Conservation (phyloP, 805 yeast species). For the Schizosaccharomyces octosporus region DNA sequence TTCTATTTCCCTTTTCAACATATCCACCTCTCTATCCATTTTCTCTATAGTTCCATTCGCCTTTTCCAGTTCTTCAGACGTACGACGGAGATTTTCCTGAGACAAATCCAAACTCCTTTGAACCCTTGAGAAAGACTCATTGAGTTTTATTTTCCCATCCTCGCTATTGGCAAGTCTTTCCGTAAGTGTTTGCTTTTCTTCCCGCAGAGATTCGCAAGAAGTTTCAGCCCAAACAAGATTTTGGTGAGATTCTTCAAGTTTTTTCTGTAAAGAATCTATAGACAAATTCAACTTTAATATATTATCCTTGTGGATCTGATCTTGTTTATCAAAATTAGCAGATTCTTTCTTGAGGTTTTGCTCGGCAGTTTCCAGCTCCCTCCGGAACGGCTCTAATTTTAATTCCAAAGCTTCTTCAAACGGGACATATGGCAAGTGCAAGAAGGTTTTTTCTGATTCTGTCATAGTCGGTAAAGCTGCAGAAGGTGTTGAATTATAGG, state of each 20-base stretch:
- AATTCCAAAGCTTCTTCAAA: too few relatives aligned
- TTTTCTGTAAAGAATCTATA: background rate
- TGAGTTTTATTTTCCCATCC: background rate
- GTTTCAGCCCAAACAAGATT: background rate
- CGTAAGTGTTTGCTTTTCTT: background rate
- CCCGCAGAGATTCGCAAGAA: background rate
- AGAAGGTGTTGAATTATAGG: too few relatives aligned
- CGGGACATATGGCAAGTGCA: too few relatives aligned
- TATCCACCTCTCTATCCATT: too few relatives aligned
- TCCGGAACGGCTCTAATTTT: too few relatives aligned
- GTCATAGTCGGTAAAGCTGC: too few relatives aligned
- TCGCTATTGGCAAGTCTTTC: background rate
- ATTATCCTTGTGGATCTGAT: background rate
- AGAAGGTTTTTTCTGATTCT: too few relatives aligned
- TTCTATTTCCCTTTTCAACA: too few relatives aligned
- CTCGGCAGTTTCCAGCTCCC: too few relatives aligned
- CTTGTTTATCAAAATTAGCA: background rate
- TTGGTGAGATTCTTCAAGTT: background rate
- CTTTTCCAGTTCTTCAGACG: too few relatives aligned
- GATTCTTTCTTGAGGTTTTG: background rate
- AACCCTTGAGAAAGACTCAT: background rate
- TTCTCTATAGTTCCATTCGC: too few relatives aligned
- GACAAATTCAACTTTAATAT: background rate
- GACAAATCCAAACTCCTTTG: background rate
- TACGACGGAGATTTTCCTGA: too few relatives aligned